These are phyloP conservation scores for Sarocladium strictum DNA, from an alignment of 2,329 filamentous ascomycete genomes.

Conservation along the genomic window DNA sequence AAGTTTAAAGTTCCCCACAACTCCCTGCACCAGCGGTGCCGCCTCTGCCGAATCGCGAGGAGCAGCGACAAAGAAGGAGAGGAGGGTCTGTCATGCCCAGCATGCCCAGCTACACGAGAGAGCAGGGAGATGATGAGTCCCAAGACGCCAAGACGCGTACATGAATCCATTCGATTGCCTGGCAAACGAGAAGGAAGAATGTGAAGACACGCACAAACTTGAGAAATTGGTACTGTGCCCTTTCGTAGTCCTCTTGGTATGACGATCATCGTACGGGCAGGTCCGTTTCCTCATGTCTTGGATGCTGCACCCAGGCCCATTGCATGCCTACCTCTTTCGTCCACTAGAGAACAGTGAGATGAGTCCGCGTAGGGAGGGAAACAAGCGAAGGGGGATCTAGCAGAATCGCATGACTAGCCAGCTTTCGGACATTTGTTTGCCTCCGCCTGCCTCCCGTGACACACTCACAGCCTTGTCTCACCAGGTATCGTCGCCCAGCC, in stretches of 20 bases:
- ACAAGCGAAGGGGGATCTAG: background rate
- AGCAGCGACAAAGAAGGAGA: background rate
- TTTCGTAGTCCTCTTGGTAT: no score
- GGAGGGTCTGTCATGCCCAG: background rate
- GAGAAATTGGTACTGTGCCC: background rate
- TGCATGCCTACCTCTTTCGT: no score
- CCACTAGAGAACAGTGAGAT: no score
- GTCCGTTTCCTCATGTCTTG: background rate
- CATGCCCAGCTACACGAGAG: no score
- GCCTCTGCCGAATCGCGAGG: constrained; percentile 1
- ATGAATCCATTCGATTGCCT: background rate
- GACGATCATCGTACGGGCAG: background rate
- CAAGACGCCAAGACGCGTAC: background rate
- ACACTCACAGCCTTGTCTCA: constrained; percentile 3
- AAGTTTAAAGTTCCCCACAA: background rate
- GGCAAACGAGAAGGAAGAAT: no score
- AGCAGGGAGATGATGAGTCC: background rate
- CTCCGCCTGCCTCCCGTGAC: background rate
- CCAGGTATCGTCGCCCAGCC: background rate
- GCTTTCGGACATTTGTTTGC: background rate
- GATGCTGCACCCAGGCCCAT: background rate
- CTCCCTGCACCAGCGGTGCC: background rate
- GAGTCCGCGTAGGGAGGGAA: background rate
- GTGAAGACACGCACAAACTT: no score
- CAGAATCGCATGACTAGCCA: background rate